Evolutionary conservation across 164 flowering plant species (phyloP), one percentile per base, ranked within the genome.

Genomic region (Umbilicus rupestris): DNA sequence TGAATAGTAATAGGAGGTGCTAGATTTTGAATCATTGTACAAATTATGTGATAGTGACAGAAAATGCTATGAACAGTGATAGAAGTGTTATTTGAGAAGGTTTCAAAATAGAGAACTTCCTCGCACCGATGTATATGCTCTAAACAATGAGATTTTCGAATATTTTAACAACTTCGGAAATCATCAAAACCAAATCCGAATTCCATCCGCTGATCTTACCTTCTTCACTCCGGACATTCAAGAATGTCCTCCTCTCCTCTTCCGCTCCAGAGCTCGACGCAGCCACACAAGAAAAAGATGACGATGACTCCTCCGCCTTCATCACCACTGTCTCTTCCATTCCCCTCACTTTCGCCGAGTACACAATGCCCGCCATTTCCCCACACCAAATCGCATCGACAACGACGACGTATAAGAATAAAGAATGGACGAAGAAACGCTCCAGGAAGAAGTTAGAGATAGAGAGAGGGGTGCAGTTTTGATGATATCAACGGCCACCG

Each of bases 341-440:
- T 63, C 65, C 46, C 0, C 17, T 37, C 15, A 63, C 42, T 37
- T 41, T 33, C 2, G 65, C 42, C 26, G 65, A 63, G 26, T 37
- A 37, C 42, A 37, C 42, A 24, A 63, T 16, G 29, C 46, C 14
- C 65, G 28, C 45, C 65, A 35, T 63, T 33, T 63, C 29, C 10
- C 44, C 5, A 17, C 29, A 33, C 45, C 44, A 63, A 63, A 9
- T 15, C 44, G 65, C 42, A 63, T 37, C 20, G 64, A 60, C 37
- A 60, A 60, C n/a, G 37, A 30, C 5, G 64, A 63, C 8, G 65
- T n/a, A n/a, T n/a, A n/a, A n/a, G n/a, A n/a, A n/a, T n/a, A n/a
- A n/a, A n/a, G n/a, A n/a, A n/a, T n/a, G n/a, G n/a, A 63, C 15
- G 65, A 37, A 41, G 42, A 19, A 20, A 63, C 46, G 65, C 57